Base-by-base conservation (phyloP, 2,329 filamentous ascomycete species). In the Aspergillus amoenus region DNA sequence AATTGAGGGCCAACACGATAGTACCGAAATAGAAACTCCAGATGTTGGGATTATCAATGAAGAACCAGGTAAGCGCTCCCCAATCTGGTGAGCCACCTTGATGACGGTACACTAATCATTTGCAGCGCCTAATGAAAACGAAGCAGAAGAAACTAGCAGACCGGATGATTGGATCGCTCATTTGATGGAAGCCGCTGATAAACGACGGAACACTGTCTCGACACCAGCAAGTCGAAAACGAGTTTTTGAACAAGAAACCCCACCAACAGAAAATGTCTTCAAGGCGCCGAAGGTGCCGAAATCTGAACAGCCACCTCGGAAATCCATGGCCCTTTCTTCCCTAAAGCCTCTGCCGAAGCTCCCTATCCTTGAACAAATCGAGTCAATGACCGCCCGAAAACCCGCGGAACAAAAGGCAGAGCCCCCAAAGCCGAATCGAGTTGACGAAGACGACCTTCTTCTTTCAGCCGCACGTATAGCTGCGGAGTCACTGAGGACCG, bases 381-480 rank as follows among this genome's bases (percentile, higher is more conserved):
- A 71, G 50, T 61, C 62, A 6, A 58, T 71, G 52, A 68, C 64
- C 4, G 59, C 68, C 4, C 64, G 63, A 27, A 72, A 67, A 49
- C 59, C 62, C 1, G 42, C 53, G 9, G 61, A 68, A 21, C 56
- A 63, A 17, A 63, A 68, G 34, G 55, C 61, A 11, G 62, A 67
- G 39, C 49, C 59, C 12, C 61, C 60, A 4, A 64, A 64, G 52
- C 61, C 61, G 18, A 62, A 55, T 46, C 66, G 71, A 55, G 67
- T 77, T 39, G 73, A 78, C 39, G 70, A 76, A 59, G 75, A 78
- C 47, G 75, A 78, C 61, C 63, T 78, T 9, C 68, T 77, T 12
- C 66, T 78, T 17, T 74, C 68, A 27, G 72, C 73, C 5, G 75
- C 75, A 9, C 72, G 75, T 9, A 75, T 78, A 42, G 71, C 72